Evolutionary conservation across 805 yeast genomes (phyloP).

Genomic region (Hanseniaspora lindneri): DNA sequence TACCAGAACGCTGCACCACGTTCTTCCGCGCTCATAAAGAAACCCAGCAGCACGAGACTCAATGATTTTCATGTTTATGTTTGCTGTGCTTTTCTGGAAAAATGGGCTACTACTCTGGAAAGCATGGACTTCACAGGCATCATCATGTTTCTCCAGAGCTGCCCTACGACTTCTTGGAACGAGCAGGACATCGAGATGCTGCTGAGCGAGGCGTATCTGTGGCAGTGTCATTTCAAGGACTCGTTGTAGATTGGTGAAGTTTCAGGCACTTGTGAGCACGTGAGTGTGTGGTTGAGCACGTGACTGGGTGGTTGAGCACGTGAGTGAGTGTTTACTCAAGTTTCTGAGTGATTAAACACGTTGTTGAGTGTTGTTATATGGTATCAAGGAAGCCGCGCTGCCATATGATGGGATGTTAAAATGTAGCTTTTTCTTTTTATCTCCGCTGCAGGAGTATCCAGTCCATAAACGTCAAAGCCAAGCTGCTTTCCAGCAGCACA

Average conservation of each 20-base stretch:
- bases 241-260: constrained; percentile 71
- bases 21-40: not conserved
- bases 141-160: constrained; percentile 77
- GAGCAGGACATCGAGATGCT: constrained; percentile 84
- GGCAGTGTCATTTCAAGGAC: constrained; percentile 87
- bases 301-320: not conserved
- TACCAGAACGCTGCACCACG: no score
- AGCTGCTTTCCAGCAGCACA: no score
- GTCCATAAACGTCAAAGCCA: no score
- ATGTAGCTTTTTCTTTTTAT: no score
- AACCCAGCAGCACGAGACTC: constrained; percentile 28
- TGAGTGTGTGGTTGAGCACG: no score
- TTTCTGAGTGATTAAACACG: not conserved
- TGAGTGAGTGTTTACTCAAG: not conserved
- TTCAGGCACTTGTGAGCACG: no score
- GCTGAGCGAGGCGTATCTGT: constrained; percentile 88
- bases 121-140: constrained; percentile 90
- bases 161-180: constrained; percentile 77
- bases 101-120: constrained; percentile 69
- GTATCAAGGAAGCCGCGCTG: no score
- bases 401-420: no score
- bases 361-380: no score
- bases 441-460: no score
- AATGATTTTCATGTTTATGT: constrained; percentile 91
- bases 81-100: constrained; percentile 88